These are phyloP conservation scores for Melampsora larici-populina DNA, from an alignment of 1,284 basidiomycete genomes.

Conservation along the genomic window DNA sequence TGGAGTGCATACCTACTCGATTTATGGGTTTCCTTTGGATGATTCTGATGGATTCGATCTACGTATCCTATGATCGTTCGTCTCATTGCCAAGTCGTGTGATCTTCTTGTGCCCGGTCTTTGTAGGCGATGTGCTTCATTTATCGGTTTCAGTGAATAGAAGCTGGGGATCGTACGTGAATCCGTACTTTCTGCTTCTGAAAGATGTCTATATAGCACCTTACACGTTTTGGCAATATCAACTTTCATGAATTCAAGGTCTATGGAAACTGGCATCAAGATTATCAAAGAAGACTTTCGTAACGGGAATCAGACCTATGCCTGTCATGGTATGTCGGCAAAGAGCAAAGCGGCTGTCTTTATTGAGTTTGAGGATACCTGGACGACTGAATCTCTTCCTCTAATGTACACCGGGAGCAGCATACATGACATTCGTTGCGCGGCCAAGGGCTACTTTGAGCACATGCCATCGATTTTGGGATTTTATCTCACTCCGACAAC, in stretches of 20 bases:
- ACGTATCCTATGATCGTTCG: not conserved
- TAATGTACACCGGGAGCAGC: slow-evolving; percentile 43
- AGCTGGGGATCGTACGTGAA: slow-evolving; percentile 51
- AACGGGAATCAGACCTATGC: slow-evolving; percentile 51
- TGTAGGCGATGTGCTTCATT: slow-evolving; percentile 51
- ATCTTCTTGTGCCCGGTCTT: slow-evolving; percentile 50
- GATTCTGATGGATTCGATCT: not conserved
- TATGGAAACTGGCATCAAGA: slow-evolving; percentile 54
- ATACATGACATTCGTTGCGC: slow-evolving; percentile 55
- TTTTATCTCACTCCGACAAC: slow-evolving; percentile 46
- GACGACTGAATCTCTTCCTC: too few relatives aligned
- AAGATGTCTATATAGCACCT: too few relatives aligned
- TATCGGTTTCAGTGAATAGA: slow-evolving; percentile 54
- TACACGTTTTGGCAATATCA: not conserved
- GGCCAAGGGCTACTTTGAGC: slow-evolving; percentile 38
- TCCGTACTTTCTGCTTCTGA: not conserved
- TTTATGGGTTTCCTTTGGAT: not conserved
- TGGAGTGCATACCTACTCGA: slow-evolving; percentile 49
- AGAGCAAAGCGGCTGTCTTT: too few relatives aligned
- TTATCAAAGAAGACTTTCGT: slow-evolving; percentile 50
- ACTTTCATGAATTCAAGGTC: slow-evolving; percentile 43
- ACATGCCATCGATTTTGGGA: slow-evolving; percentile 31
- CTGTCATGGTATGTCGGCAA: slow-evolving; percentile 50
- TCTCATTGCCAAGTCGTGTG: slow-evolving; percentile 40
- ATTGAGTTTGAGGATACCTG: too few relatives aligned